Evolutionary conservation across 2,329 filamentous ascomycete genomes (phyloP).

Genomic region (Cordyceps militaris): DNA sequence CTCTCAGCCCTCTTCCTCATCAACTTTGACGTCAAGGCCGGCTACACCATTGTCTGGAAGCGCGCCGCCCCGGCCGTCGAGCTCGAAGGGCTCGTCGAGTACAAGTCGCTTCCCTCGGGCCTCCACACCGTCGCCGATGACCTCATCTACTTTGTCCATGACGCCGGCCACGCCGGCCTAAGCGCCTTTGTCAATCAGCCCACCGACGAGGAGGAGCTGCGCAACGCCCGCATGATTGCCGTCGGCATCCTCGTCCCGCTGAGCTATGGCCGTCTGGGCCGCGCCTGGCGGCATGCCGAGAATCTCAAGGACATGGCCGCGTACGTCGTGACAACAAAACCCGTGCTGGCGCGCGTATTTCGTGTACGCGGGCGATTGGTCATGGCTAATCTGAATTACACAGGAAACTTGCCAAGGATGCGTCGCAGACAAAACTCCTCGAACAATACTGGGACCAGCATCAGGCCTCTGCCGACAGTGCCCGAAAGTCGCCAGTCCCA

Average conservation of each 20-base stretch:
- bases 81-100: conserved; percentile 86
- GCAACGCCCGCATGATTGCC: conserved; percentile 87
- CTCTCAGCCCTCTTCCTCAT: conserved; percentile 82
- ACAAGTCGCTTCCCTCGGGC: conserved; percentile 91
- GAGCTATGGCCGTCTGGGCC: conserved; percentile 75
- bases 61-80: conserved; percentile 60
- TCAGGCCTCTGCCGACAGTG: conserved; percentile 23
- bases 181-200: conserved; percentile 86
- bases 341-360: not conserved
- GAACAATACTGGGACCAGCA: conserved; percentile 71
- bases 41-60: conserved; percentile 89
- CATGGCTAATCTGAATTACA: not conserved
- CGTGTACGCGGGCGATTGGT: not conserved
- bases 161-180: conserved; percentile 69
- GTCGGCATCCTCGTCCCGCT: conserved; percentile 84
- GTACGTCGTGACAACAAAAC: too few species aligned
- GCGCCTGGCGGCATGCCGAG: conserved; percentile 82
- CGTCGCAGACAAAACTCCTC: conserved; percentile 54
- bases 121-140: conserved; percentile 84
- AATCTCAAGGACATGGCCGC: conserved; percentile 66
- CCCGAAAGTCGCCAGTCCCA: conserved; percentile 39
- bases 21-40: conserved; percentile 85
- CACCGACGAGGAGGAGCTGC: conserved; percentile 65
- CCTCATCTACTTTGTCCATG: conserved; percentile 89
- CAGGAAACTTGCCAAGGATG: conserved; percentile 58